Evolutionary conservation across 1,284 basidiomycete species (phyloP), one percentile per base, ranked within the genome.

Genomic region (Malassezia furfur): DNA sequence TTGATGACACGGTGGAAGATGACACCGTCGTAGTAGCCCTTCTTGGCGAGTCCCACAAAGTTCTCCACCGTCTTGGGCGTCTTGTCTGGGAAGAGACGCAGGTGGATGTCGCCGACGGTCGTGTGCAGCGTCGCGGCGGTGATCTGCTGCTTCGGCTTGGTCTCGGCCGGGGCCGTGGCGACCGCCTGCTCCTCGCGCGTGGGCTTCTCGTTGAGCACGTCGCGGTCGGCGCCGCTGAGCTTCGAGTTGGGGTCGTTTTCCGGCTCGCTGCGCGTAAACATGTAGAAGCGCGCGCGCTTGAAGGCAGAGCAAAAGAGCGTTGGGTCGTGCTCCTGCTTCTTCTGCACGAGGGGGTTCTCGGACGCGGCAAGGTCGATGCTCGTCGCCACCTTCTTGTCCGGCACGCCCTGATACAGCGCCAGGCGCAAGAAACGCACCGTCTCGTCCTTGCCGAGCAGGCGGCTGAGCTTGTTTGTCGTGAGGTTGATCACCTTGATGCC

Each of bases 1-100:
- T 88, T 84, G 74, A 99, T 99, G 62, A 98, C 87, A 57, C 94
- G 87, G 76, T 99, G 94, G 80, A 98, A 96, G 70, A 96, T 83
- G 51, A 96, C 80, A 19, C 86, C 85, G 74, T 99, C 91, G 75
- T 87, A 98, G 78, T 89, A 98, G 1, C 88, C 85, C 67, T 84
- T 89, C 64, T 85, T 81, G n/a, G 88, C 83, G 67, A 96, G 88
- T 1, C 88, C 90, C 19, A 91, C 85, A 76, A 99, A 98, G 78
- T 96, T 99, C 77, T 96, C 93, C 39, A 96, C 91, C 0, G 94
- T 84, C 75, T 87, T 91, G 3, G 93, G 93, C 8, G 87, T 87
- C 50, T 90, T 84, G 62, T 88, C 82, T 0, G 91, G 90, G 82
- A 89, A 96, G 35, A 98, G 79, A 7, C 86, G 84, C 60, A 94